phyloP scores from a whole-genome alignment of 192 early-diverging fungal genomes.

The Podila epigama region DNA sequence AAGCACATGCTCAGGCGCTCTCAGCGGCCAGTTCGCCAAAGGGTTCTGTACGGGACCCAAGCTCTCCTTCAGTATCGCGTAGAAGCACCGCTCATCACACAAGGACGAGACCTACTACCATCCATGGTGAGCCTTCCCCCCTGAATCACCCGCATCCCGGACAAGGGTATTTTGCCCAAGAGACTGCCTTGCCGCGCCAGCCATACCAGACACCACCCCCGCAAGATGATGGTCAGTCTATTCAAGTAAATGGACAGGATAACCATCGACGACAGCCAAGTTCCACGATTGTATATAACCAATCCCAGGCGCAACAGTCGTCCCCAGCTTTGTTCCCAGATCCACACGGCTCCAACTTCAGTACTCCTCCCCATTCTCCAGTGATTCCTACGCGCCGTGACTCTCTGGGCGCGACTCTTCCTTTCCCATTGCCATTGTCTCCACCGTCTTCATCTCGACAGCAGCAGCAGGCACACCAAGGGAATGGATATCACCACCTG shows the following conservation, averaged over 20 bases:
- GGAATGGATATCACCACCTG: not conserved
- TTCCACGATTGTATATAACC: not conserved
- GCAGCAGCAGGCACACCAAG: too few relatives aligned
- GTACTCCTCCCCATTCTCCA: slow-evolving; percentile 12
- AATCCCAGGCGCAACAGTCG: slow-evolving; percentile 16
- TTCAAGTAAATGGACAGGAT: not conserved
- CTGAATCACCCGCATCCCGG: not conserved
- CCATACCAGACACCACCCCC: not conserved
- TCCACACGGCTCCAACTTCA: slow-evolving; percentile 6
- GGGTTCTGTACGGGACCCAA: slow-evolving; percentile 3
- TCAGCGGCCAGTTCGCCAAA: slow-evolving; percentile 1
- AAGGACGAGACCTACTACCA: slow-evolving; percentile 30
- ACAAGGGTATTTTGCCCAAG: slow-evolving; percentile 1
- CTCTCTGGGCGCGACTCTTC: slow-evolving; percentile 10
- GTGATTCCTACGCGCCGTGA: slow-evolving; percentile 24
- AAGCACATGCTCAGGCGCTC: not conserved
- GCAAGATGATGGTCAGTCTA: not conserved
- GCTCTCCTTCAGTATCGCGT: slow-evolving; percentile 15
- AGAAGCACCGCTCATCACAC: slow-evolving; percentile 10
- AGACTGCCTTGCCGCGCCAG: not conserved
- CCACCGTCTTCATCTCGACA: too few relatives aligned
- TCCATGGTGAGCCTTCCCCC: slow-evolving; percentile 40
- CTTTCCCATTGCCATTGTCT: slow-evolving; percentile 1
- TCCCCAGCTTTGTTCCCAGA: slow-evolving; percentile 5
- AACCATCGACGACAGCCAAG: not conserved